Conservation (phyloP, 2,329 filamentous ascomycete genomes). For the Ramularia endophylla region DNA sequence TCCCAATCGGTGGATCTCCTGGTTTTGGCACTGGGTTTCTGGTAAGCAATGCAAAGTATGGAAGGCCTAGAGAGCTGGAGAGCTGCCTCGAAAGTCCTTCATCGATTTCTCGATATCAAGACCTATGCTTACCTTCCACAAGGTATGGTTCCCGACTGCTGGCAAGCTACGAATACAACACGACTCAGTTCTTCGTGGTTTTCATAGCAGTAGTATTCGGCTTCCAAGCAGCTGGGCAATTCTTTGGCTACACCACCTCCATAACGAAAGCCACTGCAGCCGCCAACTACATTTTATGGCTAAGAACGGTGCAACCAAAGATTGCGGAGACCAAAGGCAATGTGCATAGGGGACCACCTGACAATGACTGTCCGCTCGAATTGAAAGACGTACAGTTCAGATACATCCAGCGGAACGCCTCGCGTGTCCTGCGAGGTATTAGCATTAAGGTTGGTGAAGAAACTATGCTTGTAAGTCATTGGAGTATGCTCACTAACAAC, state of each 20-base stretch:
- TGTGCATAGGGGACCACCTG: conserved; percentile 22
- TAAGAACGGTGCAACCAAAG: conserved; percentile 33
- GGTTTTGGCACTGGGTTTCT: conserved; percentile 31
- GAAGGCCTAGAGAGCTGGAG: no score
- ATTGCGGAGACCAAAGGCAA: conserved; percentile 35
- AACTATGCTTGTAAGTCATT: no score
- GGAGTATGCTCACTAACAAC: not conserved
- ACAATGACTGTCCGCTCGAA: conserved; percentile 17
- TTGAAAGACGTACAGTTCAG: conserved; percentile 26
- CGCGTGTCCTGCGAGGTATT: conserved; percentile 25
- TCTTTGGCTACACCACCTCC: conserved; percentile 53
- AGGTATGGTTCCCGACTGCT: conserved; percentile 30
- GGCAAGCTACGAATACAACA: conserved; percentile 29
- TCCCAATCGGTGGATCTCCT: conserved; percentile 31
- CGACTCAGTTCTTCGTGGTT: conserved; percentile 48
- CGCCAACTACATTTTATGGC: conserved; percentile 43
- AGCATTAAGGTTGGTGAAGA: conserved; percentile 14
- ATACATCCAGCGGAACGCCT: conserved; percentile 23
- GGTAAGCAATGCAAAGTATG: no score
- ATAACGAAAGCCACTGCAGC: conserved; percentile 32
- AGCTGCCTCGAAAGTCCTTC: no score
- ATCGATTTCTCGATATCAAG: no score
- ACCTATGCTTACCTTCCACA: no score
- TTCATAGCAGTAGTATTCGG: conserved; percentile 61
- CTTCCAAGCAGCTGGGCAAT: conserved; percentile 60